Conservation (phyloP, 2,329 filamentous ascomycete species). For the Didymella pinodella region DNA sequence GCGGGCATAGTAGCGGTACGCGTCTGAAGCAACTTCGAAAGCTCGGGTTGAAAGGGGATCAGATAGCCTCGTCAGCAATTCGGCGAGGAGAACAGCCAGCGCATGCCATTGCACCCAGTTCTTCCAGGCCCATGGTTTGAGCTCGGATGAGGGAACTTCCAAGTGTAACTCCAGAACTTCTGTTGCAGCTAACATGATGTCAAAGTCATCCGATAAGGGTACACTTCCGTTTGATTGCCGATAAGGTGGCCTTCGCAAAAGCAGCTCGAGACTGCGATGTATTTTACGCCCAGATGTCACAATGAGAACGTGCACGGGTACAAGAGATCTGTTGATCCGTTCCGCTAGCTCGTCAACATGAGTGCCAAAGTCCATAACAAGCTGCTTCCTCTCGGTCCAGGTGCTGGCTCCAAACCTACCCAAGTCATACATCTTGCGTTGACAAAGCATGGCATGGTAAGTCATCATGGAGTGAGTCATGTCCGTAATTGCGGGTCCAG, state of each 20-base stretch:
- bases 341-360: background rate
- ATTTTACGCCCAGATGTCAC: background rate
- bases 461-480: background rate
- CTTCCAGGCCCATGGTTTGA: background rate
- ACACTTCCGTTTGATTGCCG: background rate
- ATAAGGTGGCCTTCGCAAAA: background rate
- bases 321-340: background rate
- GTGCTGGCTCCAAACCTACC: background rate
- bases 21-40: background rate
- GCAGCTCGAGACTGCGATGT: background rate
- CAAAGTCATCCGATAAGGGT: background rate
- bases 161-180: background rate
- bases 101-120: background rate
- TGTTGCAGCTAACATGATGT: background rate
- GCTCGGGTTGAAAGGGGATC: background rate
- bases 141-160: background rate
- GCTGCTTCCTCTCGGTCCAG: background rate
- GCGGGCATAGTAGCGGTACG: background rate
- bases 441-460: background rate
- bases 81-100: background rate
- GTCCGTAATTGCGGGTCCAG: background rate
- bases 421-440: background rate
- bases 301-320: background rate
- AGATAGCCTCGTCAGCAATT: background rate
- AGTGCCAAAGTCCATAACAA: background rate